Evolutionary conservation across 1,139 yeast species (phyloP), one percentile per base, ranked within the genome.

Genomic region (Debaryomyces singareniensis): DNA sequence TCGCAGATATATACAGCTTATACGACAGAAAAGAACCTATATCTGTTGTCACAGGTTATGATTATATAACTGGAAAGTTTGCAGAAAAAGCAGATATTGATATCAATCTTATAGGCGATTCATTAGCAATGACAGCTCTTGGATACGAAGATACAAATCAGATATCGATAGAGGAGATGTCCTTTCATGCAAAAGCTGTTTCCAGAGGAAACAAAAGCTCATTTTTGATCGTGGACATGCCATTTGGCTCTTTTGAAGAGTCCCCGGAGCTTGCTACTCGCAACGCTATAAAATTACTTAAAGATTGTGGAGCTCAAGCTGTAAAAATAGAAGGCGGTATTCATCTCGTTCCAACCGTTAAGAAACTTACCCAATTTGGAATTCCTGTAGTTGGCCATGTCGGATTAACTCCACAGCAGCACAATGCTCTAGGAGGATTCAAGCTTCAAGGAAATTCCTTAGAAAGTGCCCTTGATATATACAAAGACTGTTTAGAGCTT

Each of bases 381-480:
- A 79, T 91, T 13, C 95, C 96, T 0, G 89, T 89, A 2, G 71
- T 87, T 64, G 97, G 94, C 2, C 98, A 91, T 53, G 75, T 85
- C 20, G 98, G 98, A 0, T 63, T 91, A 25, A 85, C 95, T 5
- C 98, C 98, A 2, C 98, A 91, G 51, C 69, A 85, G 29, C 79
- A 78, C 39, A 76, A 85, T 39, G 53, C 85, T 0, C 49, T 83
- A 13, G 93, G 96, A 12, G 98, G 98, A 0, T 91, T 81, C 57
- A 81, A 75, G 52, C 78, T 85, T 2, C 98, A 91, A 53, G 97
- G 95, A 0, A 71, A 68, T 59, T 51, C 64, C 1, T 66, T 70
- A 0, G 55, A 55, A 2, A 63, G 70, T 24, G 94, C 95, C 0
- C 34, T 66, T 10, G 58, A 68, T n/a, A 62, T 89, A 3, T 67